Conservation (phyloP, 345 rosid species). For the Gossypium longicalyx region DNA sequence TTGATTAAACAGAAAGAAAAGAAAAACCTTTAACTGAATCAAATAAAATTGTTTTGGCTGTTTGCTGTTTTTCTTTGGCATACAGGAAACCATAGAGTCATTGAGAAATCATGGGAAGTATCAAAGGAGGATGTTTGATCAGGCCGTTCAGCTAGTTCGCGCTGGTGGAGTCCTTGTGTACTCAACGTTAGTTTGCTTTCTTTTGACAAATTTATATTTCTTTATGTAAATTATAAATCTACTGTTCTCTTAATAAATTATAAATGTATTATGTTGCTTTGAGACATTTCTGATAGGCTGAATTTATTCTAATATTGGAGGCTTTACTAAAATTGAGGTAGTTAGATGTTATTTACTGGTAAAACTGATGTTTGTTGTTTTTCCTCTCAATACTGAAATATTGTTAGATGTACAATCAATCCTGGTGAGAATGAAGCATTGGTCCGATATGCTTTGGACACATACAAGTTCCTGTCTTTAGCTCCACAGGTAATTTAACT, state of each 20-base stretch:
- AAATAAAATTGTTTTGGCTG: background rate
- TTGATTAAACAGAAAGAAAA: background rate
- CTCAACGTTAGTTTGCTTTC: slow-evolving; percentile 68
- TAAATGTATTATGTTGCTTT: slow-evolving; percentile 3
- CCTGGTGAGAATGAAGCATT: slow-evolving; percentile 94
- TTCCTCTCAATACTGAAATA: background rate
- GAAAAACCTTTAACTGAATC: background rate
- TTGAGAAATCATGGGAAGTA: slow-evolving; percentile 80
- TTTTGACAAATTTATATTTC: background rate
- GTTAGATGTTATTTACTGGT: background rate
- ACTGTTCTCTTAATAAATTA: background rate
- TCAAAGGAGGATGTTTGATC: slow-evolving; percentile 91
- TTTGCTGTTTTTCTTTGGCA: background rate
- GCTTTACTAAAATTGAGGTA: background rate
- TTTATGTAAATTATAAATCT: background rate
- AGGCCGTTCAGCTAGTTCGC: slow-evolving; percentile 93
- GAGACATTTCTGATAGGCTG: background rate
- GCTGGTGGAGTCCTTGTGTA: slow-evolving; percentile 91
- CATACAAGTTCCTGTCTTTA: slow-evolving; percentile 68
- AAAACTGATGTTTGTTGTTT: background rate
- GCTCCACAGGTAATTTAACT: slow-evolving; percentile 64
- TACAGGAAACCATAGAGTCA: slow-evolving; percentile 72
- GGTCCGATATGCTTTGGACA: slow-evolving; percentile 91
- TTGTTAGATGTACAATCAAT: slow-evolving; percentile 81
- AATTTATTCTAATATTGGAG: too few species aligned